These are phyloP conservation scores for Odontarrhena argentea DNA, from an alignment of 345 rosid species.

Conservation along the genomic window DNA sequence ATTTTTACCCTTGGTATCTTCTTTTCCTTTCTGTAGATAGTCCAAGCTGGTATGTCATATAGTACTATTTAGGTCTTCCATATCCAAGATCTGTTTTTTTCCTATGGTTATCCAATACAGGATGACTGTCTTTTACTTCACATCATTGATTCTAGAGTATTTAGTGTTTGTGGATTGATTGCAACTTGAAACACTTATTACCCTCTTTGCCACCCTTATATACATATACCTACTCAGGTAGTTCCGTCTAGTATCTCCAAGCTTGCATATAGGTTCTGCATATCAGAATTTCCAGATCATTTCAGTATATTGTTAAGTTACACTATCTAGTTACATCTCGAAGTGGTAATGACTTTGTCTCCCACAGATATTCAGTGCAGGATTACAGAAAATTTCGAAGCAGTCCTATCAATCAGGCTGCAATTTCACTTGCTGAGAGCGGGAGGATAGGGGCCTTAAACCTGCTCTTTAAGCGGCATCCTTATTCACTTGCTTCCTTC, in stretches of 20 bases:
- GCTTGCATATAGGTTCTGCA: slow-evolving; percentile 30
- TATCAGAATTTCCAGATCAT: slow-evolving; percentile 7
- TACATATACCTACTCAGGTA: not conserved
- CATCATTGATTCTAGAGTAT: slow-evolving; percentile 18
- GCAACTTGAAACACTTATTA: slow-evolving; percentile 2
- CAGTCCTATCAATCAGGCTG: slow-evolving; percentile 68
- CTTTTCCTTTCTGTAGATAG: slow-evolving; percentile 20
- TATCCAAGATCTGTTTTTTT: slow-evolving; percentile 6
- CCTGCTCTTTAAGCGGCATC: slow-evolving; percentile 93
- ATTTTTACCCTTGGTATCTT: slow-evolving; percentile 14
- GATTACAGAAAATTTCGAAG: slow-evolving; percentile 81
- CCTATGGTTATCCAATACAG: slow-evolving; percentile 1
- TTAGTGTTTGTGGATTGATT: not conserved
- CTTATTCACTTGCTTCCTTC: slow-evolving; percentile 69
- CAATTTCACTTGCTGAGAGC: slow-evolving; percentile 76
- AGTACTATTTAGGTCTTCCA: slow-evolving; percentile 26
- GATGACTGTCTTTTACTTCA: slow-evolving; percentile 18
- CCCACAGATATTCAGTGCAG: slow-evolving; percentile 82
- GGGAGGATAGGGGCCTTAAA: slow-evolving; percentile 96
- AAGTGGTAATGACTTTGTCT: slow-evolving; percentile 55
- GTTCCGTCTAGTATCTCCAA: slow-evolving; percentile 14
- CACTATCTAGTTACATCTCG: slow-evolving; percentile 40
- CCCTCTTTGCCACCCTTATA: not conserved
- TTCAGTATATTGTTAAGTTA: not conserved
- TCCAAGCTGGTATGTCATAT: slow-evolving; percentile 19